Percentiles rank a stretch among this genome's conserved stretches.
Conservation (phyloP, 2,329 filamentous ascomycete genomes). For the Zelopaecilomyces penicillatus region DNA sequence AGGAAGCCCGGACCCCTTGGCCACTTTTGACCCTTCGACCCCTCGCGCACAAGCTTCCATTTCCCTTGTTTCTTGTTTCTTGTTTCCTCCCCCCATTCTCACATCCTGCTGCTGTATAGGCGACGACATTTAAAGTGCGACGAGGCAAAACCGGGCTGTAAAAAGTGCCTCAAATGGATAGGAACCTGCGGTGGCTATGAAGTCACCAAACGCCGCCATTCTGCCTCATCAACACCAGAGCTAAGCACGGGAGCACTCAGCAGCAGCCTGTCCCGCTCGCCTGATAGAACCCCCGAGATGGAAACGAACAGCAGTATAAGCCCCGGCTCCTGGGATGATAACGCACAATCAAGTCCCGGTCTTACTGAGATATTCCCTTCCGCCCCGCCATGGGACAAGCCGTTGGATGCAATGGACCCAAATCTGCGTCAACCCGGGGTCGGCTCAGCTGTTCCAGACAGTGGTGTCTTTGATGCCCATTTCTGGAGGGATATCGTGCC, state of each 20-base stretch:
- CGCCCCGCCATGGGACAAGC: background rate
- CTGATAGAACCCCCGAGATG: background rate
- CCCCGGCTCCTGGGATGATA: constrained; percentile 2
- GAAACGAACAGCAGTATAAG: constrained; percentile 1
- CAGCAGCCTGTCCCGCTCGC: constrained; percentile 1
- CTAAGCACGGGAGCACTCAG: background rate
- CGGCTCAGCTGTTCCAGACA: background rate
- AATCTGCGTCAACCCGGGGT: background rate
- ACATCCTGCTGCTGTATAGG: constrained; percentile 13
- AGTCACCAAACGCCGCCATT: background rate
- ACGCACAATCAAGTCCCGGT: background rate
- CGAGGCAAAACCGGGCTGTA: constrained; percentile 26
- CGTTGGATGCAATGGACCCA: background rate
- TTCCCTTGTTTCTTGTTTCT: no score
- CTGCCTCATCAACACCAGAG: background rate
- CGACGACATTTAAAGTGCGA: constrained; percentile 28
- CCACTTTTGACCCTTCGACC: background rate
- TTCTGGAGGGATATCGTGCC: constrained; percentile 30
- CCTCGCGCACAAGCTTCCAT: no score
- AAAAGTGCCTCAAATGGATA: constrained; percentile 27
- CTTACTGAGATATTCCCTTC: background rate
- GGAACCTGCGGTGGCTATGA: constrained; percentile 26
- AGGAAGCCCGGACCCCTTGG: background rate
- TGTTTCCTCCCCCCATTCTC: background rate
- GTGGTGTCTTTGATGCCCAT: constrained; percentile 19